phyloP scores from a whole-genome alignment of 2,329 filamentous ascomycete genomes.

The Diaporthe batatas region DNA sequence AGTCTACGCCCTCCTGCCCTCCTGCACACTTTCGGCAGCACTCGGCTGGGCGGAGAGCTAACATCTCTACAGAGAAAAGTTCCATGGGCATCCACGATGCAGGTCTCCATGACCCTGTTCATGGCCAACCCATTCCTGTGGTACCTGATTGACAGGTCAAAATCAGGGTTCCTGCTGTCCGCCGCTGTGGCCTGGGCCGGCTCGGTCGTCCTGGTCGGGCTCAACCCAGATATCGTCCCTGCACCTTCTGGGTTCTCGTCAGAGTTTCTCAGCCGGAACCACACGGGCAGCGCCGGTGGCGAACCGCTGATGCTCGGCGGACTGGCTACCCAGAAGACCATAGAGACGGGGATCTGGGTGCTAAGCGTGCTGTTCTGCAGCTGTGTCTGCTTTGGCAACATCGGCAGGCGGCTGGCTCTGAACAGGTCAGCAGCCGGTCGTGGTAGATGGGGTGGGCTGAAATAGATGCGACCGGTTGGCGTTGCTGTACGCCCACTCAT shows the following conservation, averaged over 20 bases:
- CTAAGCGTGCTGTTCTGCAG: slow-evolving; percentile 95
- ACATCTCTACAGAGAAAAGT: slow-evolving; percentile 76
- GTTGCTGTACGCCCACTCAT: background rate
- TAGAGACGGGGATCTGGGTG: slow-evolving; percentile 88
- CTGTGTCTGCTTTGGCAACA: slow-evolving; percentile 95
- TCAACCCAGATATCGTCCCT: slow-evolving; percentile 84
- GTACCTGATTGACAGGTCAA: slow-evolving; percentile 95
- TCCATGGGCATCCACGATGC: slow-evolving; percentile 94
- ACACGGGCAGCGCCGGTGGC: slow-evolving; percentile 43
- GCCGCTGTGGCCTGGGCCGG: slow-evolving; percentile 79
- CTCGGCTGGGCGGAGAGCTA: background rate
- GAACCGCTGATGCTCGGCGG: slow-evolving; percentile 61
- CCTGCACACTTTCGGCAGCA: too few species aligned
- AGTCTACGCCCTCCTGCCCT: slow-evolving; percentile 53
- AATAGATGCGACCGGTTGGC: slow-evolving; percentile 40
- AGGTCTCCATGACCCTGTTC: slow-evolving; percentile 89
- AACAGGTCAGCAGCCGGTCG: slow-evolving; percentile 57
- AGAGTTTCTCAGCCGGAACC: slow-evolving; percentile 47
- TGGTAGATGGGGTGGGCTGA: slow-evolving; percentile 61
- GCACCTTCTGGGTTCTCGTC: slow-evolving; percentile 65
- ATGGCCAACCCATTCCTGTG: slow-evolving; percentile 94
- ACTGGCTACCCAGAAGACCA: slow-evolving; percentile 70
- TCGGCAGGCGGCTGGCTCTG: slow-evolving; percentile 83
- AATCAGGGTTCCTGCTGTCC: slow-evolving; percentile 85
- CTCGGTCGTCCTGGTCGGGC: slow-evolving; percentile 78